Base-by-base conservation (phyloP, 1,139 yeast genomes). In the Candida anutae region DNA sequence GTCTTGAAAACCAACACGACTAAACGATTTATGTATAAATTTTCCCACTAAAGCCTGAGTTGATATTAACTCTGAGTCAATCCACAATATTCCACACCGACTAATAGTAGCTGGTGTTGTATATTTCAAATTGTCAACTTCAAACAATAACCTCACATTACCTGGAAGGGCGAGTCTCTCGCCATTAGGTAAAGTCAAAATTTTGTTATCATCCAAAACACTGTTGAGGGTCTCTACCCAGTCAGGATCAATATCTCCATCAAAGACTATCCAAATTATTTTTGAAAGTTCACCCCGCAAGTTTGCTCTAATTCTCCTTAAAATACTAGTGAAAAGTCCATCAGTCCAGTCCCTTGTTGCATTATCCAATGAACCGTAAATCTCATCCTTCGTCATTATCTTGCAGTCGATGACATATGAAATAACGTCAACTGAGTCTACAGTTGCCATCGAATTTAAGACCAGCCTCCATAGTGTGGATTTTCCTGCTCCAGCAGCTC, bases 151-250 rank as follows among this genome's bases (percentile, higher is more conserved):
- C 18, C 74, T 63, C 2, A 84, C 69, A 41, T 78, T 79, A 0
- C 55, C 44, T 0, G 94, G 87, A 4, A 90, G 51, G 1, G 67
- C 59, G 6, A 90, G 50, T 21, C 96, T 69, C 46, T 90, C 97
- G 24, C 97, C 97, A 46, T 77, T 87, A 0, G 97, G 94, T 12
- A 90, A 61, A 0, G 97, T 87, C 28, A 88, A 56, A 1, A 82
- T 43, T 39, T 71, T 76, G 49, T 87, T 90, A 42, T 90, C 97
- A 53, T 90, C 98, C 18, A 90, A 62, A 9, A 87, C 93, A 58
- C 94, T 80, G 52, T 90, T 90, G 39, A 90, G 59, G 35, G 82
- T 82, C 44, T 90, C 98, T 2, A 87, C 87, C 94, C 96, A 90
- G 29, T 74, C 77, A 0, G 98, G 97, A 47, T 90, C 97, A 23